Base-by-base conservation (phyloP, 2,329 filamentous ascomycete species). In the Paracorniculantispora psalliotae region DNA sequence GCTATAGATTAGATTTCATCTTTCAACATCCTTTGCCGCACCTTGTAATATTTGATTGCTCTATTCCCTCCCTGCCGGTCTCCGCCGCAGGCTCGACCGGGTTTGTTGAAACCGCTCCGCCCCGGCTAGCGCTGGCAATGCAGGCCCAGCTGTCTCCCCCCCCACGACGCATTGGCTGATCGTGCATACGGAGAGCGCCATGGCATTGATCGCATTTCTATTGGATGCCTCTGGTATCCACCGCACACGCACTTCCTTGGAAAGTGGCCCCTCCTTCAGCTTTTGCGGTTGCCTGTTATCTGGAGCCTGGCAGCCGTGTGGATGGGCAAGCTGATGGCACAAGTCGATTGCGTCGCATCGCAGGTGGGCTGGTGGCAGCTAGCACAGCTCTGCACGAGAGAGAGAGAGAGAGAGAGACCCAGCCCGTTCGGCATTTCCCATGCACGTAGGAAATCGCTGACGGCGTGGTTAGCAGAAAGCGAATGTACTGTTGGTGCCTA, bases 221-320 rank as follows among this genome's bases (percentile, higher is more conserved):
- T 41, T 44, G 52, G 52, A 47, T 43, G 52, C 52, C 52, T n/a
- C 41, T 2, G n/a, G 41, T 55, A 37, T 23, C 52, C 52, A 55
- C 52, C 28, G 17, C 21, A 19, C 7, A 12, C 35, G 23, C 30
- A 55, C 25, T 55, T 55, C 52, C 52, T 55, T 55, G 52, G 28
- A 55, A 7, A 55, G 52, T 28, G 39, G 39, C 37, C n/a, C 47
- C 37, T 44, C 51, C n/a, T 30, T 30, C 26, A 33, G 25, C 37
- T 33, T 9, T n/a, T n/a, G 30, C 47, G 37, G 21, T 26, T 51
- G 48, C 48, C 30, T 37, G 26, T 47, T n/a, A n/a, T 28, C 7
- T 47, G 43, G 25, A n/a, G n/a, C 28, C 17, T 49, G 47, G 47
- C 28, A 39, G 25, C 23, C 12, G 35, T 28, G 33, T 28, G 33